These are phyloP conservation scores for Colletotrichum graminicola DNA, from an alignment of 2,329 filamentous ascomycete genomes.

Conservation along the genomic window DNA sequence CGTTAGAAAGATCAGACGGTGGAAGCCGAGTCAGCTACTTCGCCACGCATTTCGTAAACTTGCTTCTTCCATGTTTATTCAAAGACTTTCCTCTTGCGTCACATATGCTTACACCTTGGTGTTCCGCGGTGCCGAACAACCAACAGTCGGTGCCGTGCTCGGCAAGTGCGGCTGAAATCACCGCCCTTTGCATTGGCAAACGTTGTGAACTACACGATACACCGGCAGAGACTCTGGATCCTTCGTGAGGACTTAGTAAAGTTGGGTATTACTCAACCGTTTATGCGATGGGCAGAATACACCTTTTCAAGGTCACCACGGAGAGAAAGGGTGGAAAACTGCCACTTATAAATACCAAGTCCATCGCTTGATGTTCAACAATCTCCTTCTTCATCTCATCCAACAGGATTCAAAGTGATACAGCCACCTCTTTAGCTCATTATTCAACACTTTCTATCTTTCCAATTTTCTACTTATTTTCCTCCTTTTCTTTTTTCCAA, in stretches of 20 bases:
- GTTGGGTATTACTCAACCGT: background rate
- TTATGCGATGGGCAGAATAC: background rate
- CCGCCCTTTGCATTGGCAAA: background rate
- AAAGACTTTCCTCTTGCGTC: background rate
- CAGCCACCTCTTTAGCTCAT: background rate
- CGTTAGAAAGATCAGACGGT: slow-evolving; percentile 13
- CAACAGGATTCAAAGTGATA: background rate
- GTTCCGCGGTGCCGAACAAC: too few relatives aligned
- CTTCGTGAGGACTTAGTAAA: too few relatives aligned
- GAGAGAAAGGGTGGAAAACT: too few relatives aligned
- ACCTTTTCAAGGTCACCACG: too few relatives aligned
- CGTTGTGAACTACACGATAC: background rate
- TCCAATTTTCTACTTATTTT: background rate
- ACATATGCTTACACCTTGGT: background rate
- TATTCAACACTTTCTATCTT: background rate
- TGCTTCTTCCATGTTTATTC: slow-evolving; percentile 3
- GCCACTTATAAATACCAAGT: slow-evolving; percentile 23
- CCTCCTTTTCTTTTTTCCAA: background rate
- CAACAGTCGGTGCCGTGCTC: background rate
- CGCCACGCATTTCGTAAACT: background rate
- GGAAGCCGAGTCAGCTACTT: slow-evolving; percentile 6
- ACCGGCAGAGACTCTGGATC: too few relatives aligned
- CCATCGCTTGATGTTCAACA: background rate
- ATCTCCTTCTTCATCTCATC: slow-evolving; percentile 8
- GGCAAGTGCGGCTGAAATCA: background rate